Conservation (phyloP, 2,329 filamentous ascomycete genomes). For the Dactylellina cionopaga region DNA sequence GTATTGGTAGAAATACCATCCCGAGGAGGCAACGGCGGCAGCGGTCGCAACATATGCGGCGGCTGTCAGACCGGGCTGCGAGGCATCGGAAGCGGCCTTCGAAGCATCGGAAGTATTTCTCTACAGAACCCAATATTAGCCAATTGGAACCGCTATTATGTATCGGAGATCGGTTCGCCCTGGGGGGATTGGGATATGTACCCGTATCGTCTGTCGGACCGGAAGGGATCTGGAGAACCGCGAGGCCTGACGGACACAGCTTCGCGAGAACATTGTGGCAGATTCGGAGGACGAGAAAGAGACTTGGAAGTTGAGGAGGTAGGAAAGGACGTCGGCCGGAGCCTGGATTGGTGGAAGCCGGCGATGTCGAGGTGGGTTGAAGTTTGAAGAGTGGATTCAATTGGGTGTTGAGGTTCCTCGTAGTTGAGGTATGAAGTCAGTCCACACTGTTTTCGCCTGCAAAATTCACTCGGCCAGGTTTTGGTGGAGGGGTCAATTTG, state of each 20-base stretch:
- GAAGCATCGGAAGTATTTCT: slow-evolving; percentile 52
- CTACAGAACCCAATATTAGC: slow-evolving; percentile 37
- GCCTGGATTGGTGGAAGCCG: slow-evolving; percentile 42
- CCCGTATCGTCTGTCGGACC: slow-evolving; percentile 74
- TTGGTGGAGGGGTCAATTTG: slow-evolving; percentile 44
- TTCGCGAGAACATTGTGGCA: slow-evolving; percentile 50
- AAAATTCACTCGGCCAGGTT: slow-evolving; percentile 48
- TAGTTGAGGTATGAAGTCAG: slow-evolving; percentile 42
- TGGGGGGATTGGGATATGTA: slow-evolving; percentile 65
- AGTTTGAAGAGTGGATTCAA: slow-evolving; percentile 6
- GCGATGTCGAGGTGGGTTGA: slow-evolving; percentile 23
- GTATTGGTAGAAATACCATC: slow-evolving; percentile 98
- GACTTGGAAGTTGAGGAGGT: slow-evolving; percentile 8
- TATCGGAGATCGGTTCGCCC: slow-evolving; percentile 6
- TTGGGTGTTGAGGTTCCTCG: slow-evolving; percentile 29
- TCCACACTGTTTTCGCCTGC: slow-evolving; percentile 33
- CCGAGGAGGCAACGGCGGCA: slow-evolving; percentile 85
- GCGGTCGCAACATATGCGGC: slow-evolving; percentile 87
- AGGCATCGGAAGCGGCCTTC: slow-evolving; percentile 36
- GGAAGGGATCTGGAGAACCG: slow-evolving; percentile 46
- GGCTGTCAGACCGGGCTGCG: slow-evolving; percentile 73
- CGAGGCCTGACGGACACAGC: slow-evolving; percentile 48
- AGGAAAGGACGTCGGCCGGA: slow-evolving; percentile 45
- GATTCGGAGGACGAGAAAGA: neutral
- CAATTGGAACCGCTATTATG: slow-evolving; percentile 27